Evolutionary conservation across 2,329 filamentous ascomycete species (phyloP).

Genomic region (Lasiodiplodia citricola): DNA sequence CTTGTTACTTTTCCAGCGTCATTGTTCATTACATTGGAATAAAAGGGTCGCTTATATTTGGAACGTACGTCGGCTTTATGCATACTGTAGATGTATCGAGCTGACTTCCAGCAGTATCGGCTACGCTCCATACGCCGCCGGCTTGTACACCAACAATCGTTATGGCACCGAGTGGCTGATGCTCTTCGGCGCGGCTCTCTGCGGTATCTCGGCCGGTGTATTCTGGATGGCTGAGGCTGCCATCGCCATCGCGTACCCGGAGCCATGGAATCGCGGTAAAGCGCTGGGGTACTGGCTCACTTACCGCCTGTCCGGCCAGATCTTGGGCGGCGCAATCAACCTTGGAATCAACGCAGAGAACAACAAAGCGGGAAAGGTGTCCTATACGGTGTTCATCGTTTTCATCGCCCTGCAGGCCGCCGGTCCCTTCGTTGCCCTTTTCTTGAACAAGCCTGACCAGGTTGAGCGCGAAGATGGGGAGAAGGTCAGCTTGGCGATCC

Average conservation of each 20-base stretch:
- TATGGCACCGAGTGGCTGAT: conserved; percentile 43
- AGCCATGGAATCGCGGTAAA: conserved; percentile 44
- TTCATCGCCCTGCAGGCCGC: conserved; percentile 73
- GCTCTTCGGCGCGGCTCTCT: conserved; percentile 40
- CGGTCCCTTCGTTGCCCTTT: conserved; percentile 66
- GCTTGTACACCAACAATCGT: conserved; percentile 37
- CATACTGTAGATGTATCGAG: no score
- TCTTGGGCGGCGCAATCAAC: conserved; percentile 74
- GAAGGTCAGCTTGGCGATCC: conserved; percentile 64
- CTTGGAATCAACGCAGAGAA: conserved; percentile 67
- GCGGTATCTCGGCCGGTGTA: conserved; percentile 43
- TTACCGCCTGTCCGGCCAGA: conserved; percentile 66
- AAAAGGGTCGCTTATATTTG: conserved; percentile 38
- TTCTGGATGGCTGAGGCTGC: conserved; percentile 50
- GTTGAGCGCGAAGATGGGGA: conserved; percentile 71
- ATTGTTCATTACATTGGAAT: conserved; percentile 49
- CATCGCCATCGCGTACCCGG: conserved; percentile 52
- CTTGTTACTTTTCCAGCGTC: neutral
- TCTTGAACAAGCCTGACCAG: conserved; percentile 65
- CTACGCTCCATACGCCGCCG: conserved; percentile 40
- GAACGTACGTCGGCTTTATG: conserved; percentile 26
- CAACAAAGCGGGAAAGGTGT: conserved; percentile 66
- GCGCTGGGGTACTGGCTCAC: conserved; percentile 70
- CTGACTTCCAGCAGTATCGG: conserved; percentile 36
- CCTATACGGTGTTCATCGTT: conserved; percentile 70